Evolutionary conservation across 495 filamentous ascomycete species (phyloP), one percentile per base, ranked within the genome.

Genomic region (Glutinoglossum americanum): DNA sequence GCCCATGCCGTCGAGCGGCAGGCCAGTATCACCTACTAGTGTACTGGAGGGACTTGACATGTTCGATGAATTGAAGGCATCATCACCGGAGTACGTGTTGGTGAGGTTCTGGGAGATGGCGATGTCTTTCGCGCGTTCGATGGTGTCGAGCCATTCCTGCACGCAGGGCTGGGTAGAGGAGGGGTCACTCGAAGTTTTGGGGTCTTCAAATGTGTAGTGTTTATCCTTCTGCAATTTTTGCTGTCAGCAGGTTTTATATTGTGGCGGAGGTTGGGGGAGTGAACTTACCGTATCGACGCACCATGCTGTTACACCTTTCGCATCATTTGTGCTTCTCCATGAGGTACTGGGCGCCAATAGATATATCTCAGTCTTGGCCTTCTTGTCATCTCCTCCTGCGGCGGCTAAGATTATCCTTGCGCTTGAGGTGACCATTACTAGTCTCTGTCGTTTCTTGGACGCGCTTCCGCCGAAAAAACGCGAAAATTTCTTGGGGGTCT

Each of bases 381-480:
- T 89, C 72, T 99, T 99, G 64, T 97, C 89, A 60, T 95, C 92
- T 0, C 92, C 90, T 0, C 88, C 89, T 27, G 92, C 79, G n/a
- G 90, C 87, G 9, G 85, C 87, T 64, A 99, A 71, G 55, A 99
- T 82, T 51, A 97, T 81, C 39, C 90, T 80, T 21, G 81, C 93
- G 61, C 82, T 84, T 0, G 87, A 92, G 5, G 93, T 99, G 59
- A 99, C 78, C 85, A 99, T 94, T 11, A 97, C 92, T 55, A 97
- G 70, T 37, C 93, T 76, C 66, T 94, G 88, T 49, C 89, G 74
- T 68, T 94, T 94, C 69, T 97, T 97, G n/a, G 82, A 83, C 10
- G 81, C 81, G 63, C 79, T 87, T 21, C 87, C 84, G 25, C 87
- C 83, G 71, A 97, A 97, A 68, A 97, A 95, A 10, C 89, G 78